Base-by-base conservation (phyloP, 164 flowering plant genomes). In the Berberis thunbergii region DNA sequence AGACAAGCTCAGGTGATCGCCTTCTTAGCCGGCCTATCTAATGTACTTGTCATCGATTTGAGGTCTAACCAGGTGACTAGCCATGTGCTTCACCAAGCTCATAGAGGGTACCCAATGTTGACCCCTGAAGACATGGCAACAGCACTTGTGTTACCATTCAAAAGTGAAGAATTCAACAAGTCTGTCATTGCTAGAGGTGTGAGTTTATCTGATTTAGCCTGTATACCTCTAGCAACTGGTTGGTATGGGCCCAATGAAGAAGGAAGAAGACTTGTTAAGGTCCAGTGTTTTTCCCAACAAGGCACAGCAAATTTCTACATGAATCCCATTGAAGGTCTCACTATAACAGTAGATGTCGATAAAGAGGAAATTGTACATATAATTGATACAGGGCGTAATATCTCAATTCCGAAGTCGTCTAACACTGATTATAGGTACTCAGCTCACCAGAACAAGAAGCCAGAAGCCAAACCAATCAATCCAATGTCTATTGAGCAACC, bases 291-390 rank as follows among this genome's bases (percentile, higher is more conserved):
- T 70, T 76, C 79, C 1, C 67, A 3, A 38, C 43, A 78, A 49
- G 86, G 55, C 67, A 82, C 91, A 0, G 50, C 72, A 43, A 86
- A 86, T 67, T 86, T 72, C 73, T 88, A 77, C 76, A 86, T 88
- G 95, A 75, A 91, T 53, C 95, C 91, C 39, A 76, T 87, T 10
- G 91, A 86, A 62, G 95, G 91, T 1, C 67, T 88, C 2, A 75
- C 75, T 0, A 61, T 82, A 0, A 65, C 75, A 1, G 79, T 86
- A 1, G 91, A 84, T 52, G 9, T 85, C 1, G 94, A 87, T 63
- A 75, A 54, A n/a, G 54, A 54, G 42, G 69, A 76, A 64, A 66
- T 84, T 0, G 58, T 85, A 2, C 60, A 75, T 44, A 41, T 85
- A 46, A 46, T 69, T 4, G 8, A 46, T 8, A 46, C 49, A 4